Evolutionary conservation across 306 rosid species (phyloP).

Genomic region (Bauhinia variegata): DNA sequence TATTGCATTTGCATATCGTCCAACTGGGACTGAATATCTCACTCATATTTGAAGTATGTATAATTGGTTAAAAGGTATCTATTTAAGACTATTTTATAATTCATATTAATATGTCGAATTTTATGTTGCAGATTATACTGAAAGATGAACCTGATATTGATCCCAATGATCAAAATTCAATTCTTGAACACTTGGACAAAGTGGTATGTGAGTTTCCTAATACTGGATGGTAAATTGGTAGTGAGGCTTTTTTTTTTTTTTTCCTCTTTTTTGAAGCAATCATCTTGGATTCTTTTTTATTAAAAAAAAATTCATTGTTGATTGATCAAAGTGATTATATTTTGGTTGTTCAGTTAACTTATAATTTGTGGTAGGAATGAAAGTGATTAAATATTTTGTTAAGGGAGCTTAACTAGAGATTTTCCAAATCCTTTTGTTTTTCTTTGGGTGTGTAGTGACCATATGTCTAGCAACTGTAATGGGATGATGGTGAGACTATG

Average conservation of each 20-base stretch:
- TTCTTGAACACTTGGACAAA: slow-evolving; percentile 90
- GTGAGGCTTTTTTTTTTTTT: neutral
- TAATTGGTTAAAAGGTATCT: neutral
- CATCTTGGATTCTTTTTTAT: slow-evolving; percentile 20
- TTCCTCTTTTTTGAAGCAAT: slow-evolving; percentile 14
- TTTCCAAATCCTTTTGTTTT: neutral
- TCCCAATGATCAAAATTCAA: slow-evolving; percentile 85
- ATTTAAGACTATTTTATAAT: slow-evolving; percentile 31
- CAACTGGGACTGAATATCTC: no score
- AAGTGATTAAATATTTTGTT: neutral
- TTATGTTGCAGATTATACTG: slow-evolving; percentile 66
- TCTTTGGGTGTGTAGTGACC: neutral
- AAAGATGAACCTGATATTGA: slow-evolving; percentile 88
- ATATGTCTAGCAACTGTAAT: slow-evolving; percentile 29
- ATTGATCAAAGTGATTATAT: slow-evolving; percentile 17
- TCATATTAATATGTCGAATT: slow-evolving; percentile 41
- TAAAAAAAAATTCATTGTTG: slow-evolving; percentile 5
- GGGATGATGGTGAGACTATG: slow-evolving; percentile 31
- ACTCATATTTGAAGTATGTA: slow-evolving; percentile 12
- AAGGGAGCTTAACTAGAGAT: no score
- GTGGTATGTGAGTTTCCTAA: slow-evolving; percentile 58
- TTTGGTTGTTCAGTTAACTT: neutral
- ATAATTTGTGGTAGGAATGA: slow-evolving; percentile 11
- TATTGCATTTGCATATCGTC: neutral
- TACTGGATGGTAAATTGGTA: neutral